These are phyloP conservation scores for Bauhinia variegata DNA, from an alignment of 306 rosid species.

Conservation along the genomic window DNA sequence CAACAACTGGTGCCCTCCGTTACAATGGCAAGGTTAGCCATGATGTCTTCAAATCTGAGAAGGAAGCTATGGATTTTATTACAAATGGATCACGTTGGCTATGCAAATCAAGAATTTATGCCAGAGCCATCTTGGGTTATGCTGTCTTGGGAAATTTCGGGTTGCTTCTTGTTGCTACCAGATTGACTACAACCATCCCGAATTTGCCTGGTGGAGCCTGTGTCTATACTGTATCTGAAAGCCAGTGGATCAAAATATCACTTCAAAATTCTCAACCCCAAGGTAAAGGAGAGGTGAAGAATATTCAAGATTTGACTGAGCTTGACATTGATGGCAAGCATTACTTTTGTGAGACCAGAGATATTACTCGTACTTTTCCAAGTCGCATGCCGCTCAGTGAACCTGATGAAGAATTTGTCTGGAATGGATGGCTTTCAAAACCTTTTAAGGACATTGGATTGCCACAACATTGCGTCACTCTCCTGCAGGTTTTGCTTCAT, in stretches of 20 bases:
- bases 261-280: conserved; percentile 70
- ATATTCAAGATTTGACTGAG: conserved; percentile 73
- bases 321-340: conserved; percentile 91
- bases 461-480: conserved; percentile 77
- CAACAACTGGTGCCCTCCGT: conserved; percentile 86
- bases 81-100: conserved; percentile 66
- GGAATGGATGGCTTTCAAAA: conserved; percentile 87
- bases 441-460: conserved; percentile 82
- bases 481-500: conserved; percentile 84
- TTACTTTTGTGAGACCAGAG: conserved; percentile 87
- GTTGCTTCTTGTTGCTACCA: conserved; percentile 82
- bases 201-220: conserved; percentile 89
- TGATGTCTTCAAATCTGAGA: conserved; percentile 75
- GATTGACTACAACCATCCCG: conserved; percentile 62
- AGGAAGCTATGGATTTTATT: conserved; percentile 64
- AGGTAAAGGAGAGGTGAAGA: conserved; percentile 91
- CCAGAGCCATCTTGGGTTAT: conserved; percentile 81
- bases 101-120: conserved; percentile 54
- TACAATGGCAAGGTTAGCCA: conserved; percentile 56
- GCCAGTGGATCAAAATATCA: conserved; percentile 82
- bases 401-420: conserved; percentile 94
- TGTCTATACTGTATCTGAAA: conserved; percentile 76
- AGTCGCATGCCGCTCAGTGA: conserved; percentile 55
- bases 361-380: conserved; percentile 83
- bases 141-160: conserved; percentile 78